Percentiles rank a stretch among this genome's conserved stretches.
Conservation (phyloP, 495 filamentous ascomycete species). For the Podospora appendiculata region DNA sequence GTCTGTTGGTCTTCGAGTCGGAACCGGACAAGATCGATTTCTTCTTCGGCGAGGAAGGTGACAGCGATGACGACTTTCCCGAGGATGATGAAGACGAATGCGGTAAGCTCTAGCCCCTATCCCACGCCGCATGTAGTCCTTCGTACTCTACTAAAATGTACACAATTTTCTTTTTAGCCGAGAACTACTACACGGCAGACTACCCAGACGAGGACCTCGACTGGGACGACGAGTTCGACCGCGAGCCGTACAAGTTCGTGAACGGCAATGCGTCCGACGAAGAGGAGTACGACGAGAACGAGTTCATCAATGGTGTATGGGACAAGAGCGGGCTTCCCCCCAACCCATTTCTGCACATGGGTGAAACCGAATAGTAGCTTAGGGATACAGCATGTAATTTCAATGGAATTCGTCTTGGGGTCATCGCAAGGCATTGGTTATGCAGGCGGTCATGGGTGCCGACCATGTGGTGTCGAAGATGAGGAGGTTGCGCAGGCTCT, state of each 20-base stretch:
- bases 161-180: slow-evolving; percentile 28
- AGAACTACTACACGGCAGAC: slow-evolving; percentile 47
- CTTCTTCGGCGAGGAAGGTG: slow-evolving; percentile 39
- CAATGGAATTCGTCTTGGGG: too few relatives aligned
- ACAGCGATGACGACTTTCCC: slow-evolving; percentile 37
- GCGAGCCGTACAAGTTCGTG: slow-evolving; percentile 36
- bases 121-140: too few relatives aligned
- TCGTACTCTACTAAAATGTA: neutral
- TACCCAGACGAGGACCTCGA: slow-evolving; percentile 51
- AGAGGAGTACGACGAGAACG: slow-evolving; percentile 29
- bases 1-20: slow-evolving; percentile 43
- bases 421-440: too few relatives aligned
- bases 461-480: too few relatives aligned
- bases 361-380: too few relatives aligned
- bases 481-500: too few relatives aligned
- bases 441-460: too few relatives aligned
- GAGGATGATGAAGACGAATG: slow-evolving; percentile 52
- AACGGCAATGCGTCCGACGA: slow-evolving; percentile 38
- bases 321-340: neutral
- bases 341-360: too few relatives aligned
- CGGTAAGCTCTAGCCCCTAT: slow-evolving; percentile 28
- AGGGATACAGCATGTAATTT: too few relatives aligned
- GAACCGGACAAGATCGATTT: slow-evolving; percentile 41
- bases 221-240: slow-evolving; percentile 43
- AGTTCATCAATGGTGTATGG: slow-evolving; percentile 12